Evolutionary conservation across 768 basidiomycete species (phyloP).

Genomic region (Mycena chlorophos): DNA sequence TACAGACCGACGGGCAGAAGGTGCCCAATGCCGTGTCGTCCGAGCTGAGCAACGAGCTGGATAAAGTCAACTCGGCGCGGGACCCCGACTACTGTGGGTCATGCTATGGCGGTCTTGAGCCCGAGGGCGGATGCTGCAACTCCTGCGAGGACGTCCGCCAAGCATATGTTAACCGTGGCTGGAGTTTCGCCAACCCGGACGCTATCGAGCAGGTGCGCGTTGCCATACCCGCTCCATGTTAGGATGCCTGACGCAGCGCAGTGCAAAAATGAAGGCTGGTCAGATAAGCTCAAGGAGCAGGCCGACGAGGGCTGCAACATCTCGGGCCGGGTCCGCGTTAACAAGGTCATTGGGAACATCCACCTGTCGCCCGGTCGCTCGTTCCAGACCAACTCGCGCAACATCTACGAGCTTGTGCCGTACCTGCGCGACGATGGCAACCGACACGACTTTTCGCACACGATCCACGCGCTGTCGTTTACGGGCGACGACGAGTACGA

Average conservation of each 20-base stretch:
- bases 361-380: conserved; percentile 92
- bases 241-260: conserved; percentile 32
- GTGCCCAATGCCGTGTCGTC: conserved; percentile 56
- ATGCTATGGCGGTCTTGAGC: conserved; percentile 86
- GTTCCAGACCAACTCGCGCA: conserved; percentile 83
- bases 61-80: conserved; percentile 67
- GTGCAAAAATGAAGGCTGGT: conserved; percentile 95
- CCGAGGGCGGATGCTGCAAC: conserved; percentile 87
- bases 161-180: conserved; percentile 87
- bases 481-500: conserved; percentile 82
- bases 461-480: conserved; percentile 79
- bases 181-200: conserved; percentile 92
- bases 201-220: conserved; percentile 82
- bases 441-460: conserved; percentile 93
- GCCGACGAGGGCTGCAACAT: conserved; percentile 94
- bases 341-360: conserved; percentile 96
- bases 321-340: conserved; percentile 87
- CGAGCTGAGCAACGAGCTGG: conserved; percentile 85
- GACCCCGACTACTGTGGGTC: conserved; percentile 83
- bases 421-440: conserved; percentile 88
- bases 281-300: conserved; percentile 89
- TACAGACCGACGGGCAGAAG: conserved; percentile 58
- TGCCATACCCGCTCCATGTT: background rate
- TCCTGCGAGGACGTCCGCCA: conserved; percentile 93
- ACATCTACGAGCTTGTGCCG: conserved; percentile 88